Percentiles rank a stretch among this genome's conserved stretches.
Conservation (phyloP, 129 eudicot genomes). For the Calendula officinalis region DNA sequence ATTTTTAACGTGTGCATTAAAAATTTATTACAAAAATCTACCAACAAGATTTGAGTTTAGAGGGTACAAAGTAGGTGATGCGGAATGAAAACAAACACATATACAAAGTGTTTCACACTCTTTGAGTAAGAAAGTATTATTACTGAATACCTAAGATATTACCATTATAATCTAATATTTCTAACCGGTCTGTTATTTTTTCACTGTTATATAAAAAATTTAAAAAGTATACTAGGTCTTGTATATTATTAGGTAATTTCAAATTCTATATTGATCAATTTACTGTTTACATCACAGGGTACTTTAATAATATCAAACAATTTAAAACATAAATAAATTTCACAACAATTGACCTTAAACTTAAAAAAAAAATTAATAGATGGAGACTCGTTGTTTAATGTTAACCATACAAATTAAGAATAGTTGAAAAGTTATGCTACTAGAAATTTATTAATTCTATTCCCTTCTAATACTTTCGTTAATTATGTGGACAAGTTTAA, state of each 20-base stretch:
- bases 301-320: background rate
- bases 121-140: no score
- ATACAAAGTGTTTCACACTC: no score
- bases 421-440: background rate
- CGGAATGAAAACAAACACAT: no score
- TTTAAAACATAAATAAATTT: background rate
- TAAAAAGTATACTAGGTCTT: no score
- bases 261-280: background rate
- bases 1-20: background rate
- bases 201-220: no score
- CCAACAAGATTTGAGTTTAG: background rate
- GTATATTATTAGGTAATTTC: background rate
- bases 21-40: background rate
- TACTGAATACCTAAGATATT: no score
- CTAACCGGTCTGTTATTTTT: no score
- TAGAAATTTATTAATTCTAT: background rate
- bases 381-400: background rate
- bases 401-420: background rate
- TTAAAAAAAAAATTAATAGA: background rate
- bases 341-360: background rate
- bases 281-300: background rate
- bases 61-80: background rate
- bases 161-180: no score
- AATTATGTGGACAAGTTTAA: background rate
- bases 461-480: no score